Percentiles rank a stretch among this genome's conserved stretches.
Evolutionary conservation across 176 grass and related monocot species (phyloP).

Genomic region (Poa pratensis): DNA sequence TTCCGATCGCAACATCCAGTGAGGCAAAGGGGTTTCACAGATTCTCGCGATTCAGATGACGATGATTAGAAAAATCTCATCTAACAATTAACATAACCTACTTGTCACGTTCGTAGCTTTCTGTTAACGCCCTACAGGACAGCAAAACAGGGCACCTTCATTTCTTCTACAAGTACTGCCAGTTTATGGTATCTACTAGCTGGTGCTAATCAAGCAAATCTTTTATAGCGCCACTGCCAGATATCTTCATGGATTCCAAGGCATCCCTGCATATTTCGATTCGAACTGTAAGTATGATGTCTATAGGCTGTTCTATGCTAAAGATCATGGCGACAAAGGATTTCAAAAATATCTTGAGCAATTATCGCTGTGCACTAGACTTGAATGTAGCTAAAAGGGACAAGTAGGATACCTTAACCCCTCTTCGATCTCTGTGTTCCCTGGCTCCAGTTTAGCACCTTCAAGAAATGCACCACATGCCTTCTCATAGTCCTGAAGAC

Average conservation of each 20-base stretch:
- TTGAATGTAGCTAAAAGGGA: not conserved
- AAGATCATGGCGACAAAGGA: not conserved
- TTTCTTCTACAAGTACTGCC: not conserved
- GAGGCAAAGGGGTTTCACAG: not conserved
- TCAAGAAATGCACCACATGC: conserved; percentile 45
- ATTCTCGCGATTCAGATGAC: not conserved
- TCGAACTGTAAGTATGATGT: not conserved
- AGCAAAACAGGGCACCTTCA: not conserved
- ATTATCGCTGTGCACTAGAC: not conserved
- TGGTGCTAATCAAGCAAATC: not conserved
- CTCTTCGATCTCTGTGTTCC: conserved; percentile 6
- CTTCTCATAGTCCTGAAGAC: conserved; percentile 49
- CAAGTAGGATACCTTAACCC: not conserved
- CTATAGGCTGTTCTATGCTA: not conserved
- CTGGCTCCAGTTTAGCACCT: conserved; percentile 39
- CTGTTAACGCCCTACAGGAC: not conserved
- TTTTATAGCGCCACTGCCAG: not conserved
- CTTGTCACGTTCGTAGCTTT: not conserved
- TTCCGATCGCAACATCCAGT: not conserved
- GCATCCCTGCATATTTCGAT: conserved; percentile 41
- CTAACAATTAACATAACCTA: conserved; percentile 8
- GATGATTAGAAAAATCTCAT: conserved; percentile 22
- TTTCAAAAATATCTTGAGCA: not conserved
- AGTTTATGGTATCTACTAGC: not conserved
- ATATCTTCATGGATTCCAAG: conserved; percentile 41